Evolutionary conservation across 2,329 filamentous ascomycete genomes (phyloP).

Genomic region (Penicillium sclerotiorum): DNA sequence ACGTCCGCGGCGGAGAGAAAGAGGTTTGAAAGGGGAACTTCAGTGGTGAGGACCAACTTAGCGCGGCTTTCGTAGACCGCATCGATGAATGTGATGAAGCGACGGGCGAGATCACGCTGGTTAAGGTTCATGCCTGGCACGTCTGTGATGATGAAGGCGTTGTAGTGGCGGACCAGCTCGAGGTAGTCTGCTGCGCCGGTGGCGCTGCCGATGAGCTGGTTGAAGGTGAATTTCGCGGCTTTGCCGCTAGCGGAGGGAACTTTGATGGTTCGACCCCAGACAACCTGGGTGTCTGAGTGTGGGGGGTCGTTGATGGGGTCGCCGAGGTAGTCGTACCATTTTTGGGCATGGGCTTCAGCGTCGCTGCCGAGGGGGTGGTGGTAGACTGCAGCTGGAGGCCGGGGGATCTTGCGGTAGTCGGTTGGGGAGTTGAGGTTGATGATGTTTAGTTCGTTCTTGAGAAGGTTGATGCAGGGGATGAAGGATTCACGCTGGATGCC

Average conservation of each 20-base stretch:
- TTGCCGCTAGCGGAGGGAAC: conserved; percentile 87
- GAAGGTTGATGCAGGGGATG: conserved; percentile 88
- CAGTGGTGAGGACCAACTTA: conserved; percentile 93
- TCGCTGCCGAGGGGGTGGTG: conserved; percentile 81
- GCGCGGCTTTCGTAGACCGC: conserved; percentile 85
- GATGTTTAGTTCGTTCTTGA: conserved; percentile 80
- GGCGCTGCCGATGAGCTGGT: conserved; percentile 84
- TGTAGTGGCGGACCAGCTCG: conserved; percentile 85
- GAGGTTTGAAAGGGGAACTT: conserved; percentile 79
- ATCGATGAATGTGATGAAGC: conserved; percentile 98
- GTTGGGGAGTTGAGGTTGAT: conserved; percentile 94
- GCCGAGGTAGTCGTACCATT: conserved; percentile 94
- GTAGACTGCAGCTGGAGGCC: conserved; percentile 91
- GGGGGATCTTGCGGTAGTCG: conserved; percentile 95
- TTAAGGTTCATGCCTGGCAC: conserved; percentile 89
- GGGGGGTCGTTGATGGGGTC: conserved; percentile 76
- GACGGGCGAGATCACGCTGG: conserved; percentile 81
- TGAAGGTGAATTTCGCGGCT: conserved; percentile 88
- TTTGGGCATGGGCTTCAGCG: conserved; percentile 79
- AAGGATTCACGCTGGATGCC: conserved; percentile 96
- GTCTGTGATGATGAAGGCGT: conserved; percentile 88
- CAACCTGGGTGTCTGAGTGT: conserved; percentile 74
- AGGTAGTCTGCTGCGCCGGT: conserved; percentile 95
- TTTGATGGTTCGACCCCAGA: conserved; percentile 89
- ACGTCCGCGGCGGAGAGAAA: conserved; percentile 78